Percentiles rank a stretch among this genome's conserved stretches.
Conservation (phyloP, 2,329 filamentous ascomycete genomes). For the Zopfia rhizophila region DNA sequence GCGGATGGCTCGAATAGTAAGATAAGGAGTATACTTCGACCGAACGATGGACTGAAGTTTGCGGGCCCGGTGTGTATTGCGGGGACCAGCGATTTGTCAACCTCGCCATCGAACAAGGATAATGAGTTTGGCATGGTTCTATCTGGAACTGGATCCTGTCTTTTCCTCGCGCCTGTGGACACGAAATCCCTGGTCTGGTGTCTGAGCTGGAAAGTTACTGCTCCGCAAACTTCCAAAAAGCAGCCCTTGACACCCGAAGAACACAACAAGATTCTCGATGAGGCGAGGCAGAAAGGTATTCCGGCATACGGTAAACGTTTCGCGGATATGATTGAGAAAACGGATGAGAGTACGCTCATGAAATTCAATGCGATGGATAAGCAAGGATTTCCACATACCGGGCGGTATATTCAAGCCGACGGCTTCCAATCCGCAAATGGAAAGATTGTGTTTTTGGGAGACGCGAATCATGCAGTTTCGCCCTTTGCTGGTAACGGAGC, state of each 20-base stretch:
- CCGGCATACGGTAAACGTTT: conserved; percentile 54
- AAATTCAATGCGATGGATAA: conserved; percentile 59
- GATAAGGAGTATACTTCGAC: conserved; percentile 52
- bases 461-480: conserved; percentile 62
- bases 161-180: conserved; percentile 60
- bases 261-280: conserved; percentile 42
- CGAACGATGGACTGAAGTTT: conserved; percentile 53
- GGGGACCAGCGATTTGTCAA: conserved; percentile 54
- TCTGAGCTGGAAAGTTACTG: conserved; percentile 46
- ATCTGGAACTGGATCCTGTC: conserved; percentile 48
- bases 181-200: conserved; percentile 56
- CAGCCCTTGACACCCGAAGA: conserved; percentile 26
- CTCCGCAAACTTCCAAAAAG: conserved; percentile 6
- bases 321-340: conserved; percentile 51
- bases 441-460: conserved; percentile 59
- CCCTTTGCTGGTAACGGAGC: conserved; percentile 63
- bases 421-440: conserved; percentile 2
- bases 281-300: conserved; percentile 44
- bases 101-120: conserved; percentile 19
- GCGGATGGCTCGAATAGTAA: conserved; percentile 60
- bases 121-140: conserved; percentile 28
- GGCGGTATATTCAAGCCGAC: conserved; percentile 1
- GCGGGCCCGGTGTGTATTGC: conserved; percentile 54
- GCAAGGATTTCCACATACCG: conserved; percentile 53
- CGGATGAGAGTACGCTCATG: conserved; percentile 52